Percentiles rank a stretch among this genome's conserved stretches.
Evolutionary conservation across 768 basidiomycete species (phyloP).

Genomic region (Dentipellis fragilis): DNA sequence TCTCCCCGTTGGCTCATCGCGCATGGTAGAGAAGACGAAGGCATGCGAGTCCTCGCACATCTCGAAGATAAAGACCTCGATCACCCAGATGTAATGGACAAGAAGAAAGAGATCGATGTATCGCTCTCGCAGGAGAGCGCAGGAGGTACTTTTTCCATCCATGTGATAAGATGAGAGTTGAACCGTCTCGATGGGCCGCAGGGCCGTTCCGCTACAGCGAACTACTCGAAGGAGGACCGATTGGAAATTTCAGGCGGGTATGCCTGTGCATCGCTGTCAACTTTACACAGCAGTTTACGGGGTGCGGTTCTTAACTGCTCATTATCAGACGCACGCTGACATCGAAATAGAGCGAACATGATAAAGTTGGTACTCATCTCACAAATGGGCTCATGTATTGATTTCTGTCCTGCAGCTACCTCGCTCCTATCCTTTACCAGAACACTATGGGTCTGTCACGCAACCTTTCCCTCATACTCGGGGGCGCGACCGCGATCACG

Average conservation of each 20-base stretch:
- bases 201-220: conserved; percentile 18
- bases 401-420: not conserved
- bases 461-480: conserved; percentile 29
- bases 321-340: not conserved
- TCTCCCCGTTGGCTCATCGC: conserved; percentile 32
- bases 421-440: conserved; percentile 29
- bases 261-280: conserved; percentile 29
- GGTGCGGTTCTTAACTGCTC: not conserved
- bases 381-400: not conserved
- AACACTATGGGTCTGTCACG: conserved; percentile 31
- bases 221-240: conserved; percentile 26
- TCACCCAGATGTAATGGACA: conserved; percentile 25
- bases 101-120: conserved; percentile 26
- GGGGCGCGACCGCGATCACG: conserved; percentile 29
- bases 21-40: conserved; percentile 26
- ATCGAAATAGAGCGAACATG: not conserved
- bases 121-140: conserved; percentile 28
- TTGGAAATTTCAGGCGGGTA: conserved; percentile 29
- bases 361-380: not conserved
- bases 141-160: conserved; percentile 20
- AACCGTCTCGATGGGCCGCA: not conserved
- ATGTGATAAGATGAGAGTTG: not conserved
- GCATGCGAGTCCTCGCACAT: conserved; percentile 24
- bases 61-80: conserved; percentile 24
- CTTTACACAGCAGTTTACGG: conserved; percentile 32